Conservation (phyloP, 352 stramenopile genomes). For the Phytopythium boreale region DNA sequence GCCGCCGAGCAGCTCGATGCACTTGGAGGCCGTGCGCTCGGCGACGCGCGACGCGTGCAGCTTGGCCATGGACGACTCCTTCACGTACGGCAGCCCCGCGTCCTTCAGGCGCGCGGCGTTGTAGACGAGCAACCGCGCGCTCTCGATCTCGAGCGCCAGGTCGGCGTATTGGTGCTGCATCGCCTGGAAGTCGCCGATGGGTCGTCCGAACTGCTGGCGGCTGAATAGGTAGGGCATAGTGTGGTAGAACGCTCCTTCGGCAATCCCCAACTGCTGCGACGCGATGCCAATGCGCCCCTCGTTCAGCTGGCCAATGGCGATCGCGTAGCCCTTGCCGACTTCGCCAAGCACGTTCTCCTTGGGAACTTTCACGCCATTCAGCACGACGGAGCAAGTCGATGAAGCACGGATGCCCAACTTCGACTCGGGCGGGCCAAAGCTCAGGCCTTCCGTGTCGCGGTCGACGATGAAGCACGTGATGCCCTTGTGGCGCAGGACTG, state of each 20-base stretch:
- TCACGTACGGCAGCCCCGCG: constrained; percentile 85
- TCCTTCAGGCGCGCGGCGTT: constrained; percentile 93
- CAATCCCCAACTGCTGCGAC: constrained; percentile 93
- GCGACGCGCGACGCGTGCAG: constrained; percentile 91
- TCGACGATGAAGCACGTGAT: constrained; percentile 97
- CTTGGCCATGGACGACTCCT: constrained; percentile 94
- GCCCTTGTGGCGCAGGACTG: constrained; percentile 89
- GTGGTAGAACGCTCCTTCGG: constrained; percentile 90
- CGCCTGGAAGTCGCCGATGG: constrained; percentile 90
- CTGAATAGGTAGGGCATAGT: constrained; percentile 92
- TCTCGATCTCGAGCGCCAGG: constrained; percentile 88
- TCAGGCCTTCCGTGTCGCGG: constrained; percentile 79
- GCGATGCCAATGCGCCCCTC: constrained; percentile 93
- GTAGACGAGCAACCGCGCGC: constrained; percentile 88
- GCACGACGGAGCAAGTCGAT: constrained; percentile 90
- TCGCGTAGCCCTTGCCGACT: constrained; percentile 89
- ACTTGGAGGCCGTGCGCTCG: constrained; percentile 88
- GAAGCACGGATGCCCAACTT: constrained; percentile 95
- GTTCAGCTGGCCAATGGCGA: constrained; percentile 95
- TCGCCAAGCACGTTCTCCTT: constrained; percentile 86
- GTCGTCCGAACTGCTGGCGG: constrained; percentile 90
- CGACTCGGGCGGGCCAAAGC: constrained; percentile 88
- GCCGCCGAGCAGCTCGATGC: constrained; percentile 91
- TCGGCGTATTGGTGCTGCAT: constrained; percentile 95
- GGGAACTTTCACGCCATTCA: constrained; percentile 91